A percentile compares a stretch with the other conserved stretches of the same genome.
phyloP scores from a whole-genome alignment of 179 eudicot genomes.

The Camellia oleifera region DNA sequence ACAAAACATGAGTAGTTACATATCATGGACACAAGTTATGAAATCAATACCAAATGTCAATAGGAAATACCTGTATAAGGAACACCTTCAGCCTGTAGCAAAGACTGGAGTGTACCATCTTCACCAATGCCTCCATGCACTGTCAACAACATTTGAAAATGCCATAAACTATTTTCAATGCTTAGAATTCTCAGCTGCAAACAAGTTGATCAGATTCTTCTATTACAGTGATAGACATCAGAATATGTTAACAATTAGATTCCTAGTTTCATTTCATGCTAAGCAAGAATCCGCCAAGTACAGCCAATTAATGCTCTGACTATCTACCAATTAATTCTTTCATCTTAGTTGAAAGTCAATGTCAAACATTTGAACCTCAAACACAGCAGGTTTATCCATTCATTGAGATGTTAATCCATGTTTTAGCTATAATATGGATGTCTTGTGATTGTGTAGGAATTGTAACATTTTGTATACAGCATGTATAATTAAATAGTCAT shows the following conservation, averaged over 20 bases:
- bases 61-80: constrained; percentile 64
- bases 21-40: neutral
- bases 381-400: neutral
- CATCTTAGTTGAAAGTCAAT: neutral
- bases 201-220: neutral
- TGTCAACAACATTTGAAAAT: constrained; percentile 22
- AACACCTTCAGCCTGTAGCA: constrained; percentile 69
- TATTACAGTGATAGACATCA: neutral
- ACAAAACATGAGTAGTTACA: neutral
- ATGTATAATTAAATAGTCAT: neutral
- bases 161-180: neutral
- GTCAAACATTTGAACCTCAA: constrained; percentile 4
- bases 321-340: neutral
- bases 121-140: constrained; percentile 98
- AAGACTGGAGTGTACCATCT: constrained; percentile 84
- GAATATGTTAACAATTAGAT: neutral
- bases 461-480: neutral
- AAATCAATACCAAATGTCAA: constrained; percentile 6
- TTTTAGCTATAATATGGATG: neutral
- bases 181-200: neutral
- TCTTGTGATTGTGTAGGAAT: neutral
- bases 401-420: neutral
- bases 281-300: neutral
- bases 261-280: neutral
- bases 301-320: neutral